Conservation (phyloP, 2,329 filamentous ascomycete species). For the Mycosphaerella sp. region DNA sequence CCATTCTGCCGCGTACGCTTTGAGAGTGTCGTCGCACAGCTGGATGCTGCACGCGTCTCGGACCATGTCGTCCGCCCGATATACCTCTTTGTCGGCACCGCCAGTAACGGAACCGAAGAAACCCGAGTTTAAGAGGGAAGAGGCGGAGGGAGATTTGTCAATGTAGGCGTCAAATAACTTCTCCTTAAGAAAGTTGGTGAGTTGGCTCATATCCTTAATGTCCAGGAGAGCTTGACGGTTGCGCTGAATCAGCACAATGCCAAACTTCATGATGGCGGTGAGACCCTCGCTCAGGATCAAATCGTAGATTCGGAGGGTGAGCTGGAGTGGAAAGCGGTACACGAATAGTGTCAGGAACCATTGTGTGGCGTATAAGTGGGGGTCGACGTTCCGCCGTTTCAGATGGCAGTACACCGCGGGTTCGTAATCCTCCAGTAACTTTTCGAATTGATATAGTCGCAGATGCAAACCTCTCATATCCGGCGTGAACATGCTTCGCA, state of each 20-base stretch:
- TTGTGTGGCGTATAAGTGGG: constrained; percentile 93
- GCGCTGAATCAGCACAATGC: constrained; percentile 92
- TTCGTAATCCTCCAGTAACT: constrained; percentile 86
- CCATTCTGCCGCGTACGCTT: constrained; percentile 79
- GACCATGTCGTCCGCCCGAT: constrained; percentile 87
- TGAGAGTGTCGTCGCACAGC: constrained; percentile 74
- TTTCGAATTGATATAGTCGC: constrained; percentile 90
- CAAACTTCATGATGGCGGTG: constrained; percentile 83
- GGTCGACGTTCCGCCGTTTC: constrained; percentile 75
- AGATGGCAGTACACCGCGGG: constrained; percentile 93
- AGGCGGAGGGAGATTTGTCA: constrained; percentile 85
- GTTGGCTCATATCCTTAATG: constrained; percentile 84
- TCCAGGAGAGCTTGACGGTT: constrained; percentile 70
- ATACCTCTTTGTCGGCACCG: constrained; percentile 90
- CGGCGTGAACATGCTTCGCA: constrained; percentile 86
- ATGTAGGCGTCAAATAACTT: constrained; percentile 95
- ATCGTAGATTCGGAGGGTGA: constrained; percentile 95
- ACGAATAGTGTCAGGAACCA: constrained; percentile 99
- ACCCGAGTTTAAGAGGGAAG: constrained; percentile 86
- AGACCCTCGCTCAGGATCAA: constrained; percentile 89
- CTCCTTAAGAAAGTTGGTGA: constrained; percentile 89
- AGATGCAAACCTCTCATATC: constrained; percentile 96
- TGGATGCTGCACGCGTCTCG: constrained; percentile 85
- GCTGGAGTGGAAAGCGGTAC: constrained; percentile 91
- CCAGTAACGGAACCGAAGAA: constrained; percentile 92